Conservation (phyloP, 805 yeast genomes). For the Candida ficus region DNA sequence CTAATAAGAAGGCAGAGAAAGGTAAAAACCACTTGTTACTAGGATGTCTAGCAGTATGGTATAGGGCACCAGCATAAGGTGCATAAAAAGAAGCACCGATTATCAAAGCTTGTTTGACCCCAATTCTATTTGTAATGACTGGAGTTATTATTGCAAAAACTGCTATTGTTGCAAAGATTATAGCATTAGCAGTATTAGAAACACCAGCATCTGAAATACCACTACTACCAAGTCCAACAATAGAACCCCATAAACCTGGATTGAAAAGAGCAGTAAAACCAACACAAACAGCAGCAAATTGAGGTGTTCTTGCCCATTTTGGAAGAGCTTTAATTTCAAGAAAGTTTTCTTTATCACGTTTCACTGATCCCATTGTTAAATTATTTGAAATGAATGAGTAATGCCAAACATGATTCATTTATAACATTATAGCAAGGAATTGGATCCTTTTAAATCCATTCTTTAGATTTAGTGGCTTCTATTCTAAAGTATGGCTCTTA, state of each 20-base stretch:
- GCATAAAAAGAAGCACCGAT: not conserved
- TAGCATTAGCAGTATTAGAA: not conserved
- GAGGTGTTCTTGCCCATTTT: not conserved
- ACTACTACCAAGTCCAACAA: not conserved
- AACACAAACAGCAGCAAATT: slow-evolving; percentile 1
- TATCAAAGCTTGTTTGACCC: not conserved
- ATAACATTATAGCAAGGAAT: too few relatives aligned
- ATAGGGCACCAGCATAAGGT: slow-evolving; percentile 1
- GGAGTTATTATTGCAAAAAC: not conserved
- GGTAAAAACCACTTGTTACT: not conserved
- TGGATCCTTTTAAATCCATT: not conserved
- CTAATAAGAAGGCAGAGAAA: not conserved
- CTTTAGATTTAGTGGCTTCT: too few relatives aligned
- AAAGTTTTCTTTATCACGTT: not conserved
- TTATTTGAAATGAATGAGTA: too few relatives aligned
- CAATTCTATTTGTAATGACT: not conserved
- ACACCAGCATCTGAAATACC: not conserved
- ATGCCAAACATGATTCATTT: too few relatives aligned
- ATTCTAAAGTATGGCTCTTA: too few relatives aligned
- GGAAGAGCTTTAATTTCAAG: not conserved
- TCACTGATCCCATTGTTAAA: not conserved
- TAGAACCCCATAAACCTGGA: slow-evolving; percentile 3
- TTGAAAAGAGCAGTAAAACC: not conserved
- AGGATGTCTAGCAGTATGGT: not conserved
- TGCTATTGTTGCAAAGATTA: not conserved